Evolutionary conservation across 2,329 filamentous ascomycete species (phyloP).

Genomic region (Fusarium pilosicola): DNA sequence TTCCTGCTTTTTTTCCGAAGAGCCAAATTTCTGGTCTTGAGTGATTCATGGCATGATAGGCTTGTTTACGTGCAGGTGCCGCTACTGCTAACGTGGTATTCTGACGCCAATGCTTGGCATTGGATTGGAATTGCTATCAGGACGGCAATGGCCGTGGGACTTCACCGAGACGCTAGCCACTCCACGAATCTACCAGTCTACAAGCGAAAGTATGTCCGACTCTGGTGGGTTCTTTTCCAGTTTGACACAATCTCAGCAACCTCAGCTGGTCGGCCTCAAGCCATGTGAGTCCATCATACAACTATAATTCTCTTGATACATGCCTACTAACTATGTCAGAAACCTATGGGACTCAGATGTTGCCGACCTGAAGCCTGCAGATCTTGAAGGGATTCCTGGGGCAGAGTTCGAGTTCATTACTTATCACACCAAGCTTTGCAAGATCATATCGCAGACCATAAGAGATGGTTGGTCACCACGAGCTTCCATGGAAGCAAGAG

Average conservation of each 20-base stretch:
- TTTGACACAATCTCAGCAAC: constrained; percentile 10
- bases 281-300: not conserved
- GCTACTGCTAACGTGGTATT: constrained; percentile 4
- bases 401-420: not conserved
- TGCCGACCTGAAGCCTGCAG: not conserved
- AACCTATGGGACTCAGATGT: constrained; percentile 2
- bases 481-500: not conserved
- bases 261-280: constrained; percentile 8
- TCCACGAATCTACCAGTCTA: constrained; percentile 7
- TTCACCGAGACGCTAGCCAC: constrained; percentile 6
- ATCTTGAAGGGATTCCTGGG: not conserved
- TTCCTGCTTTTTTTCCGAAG: not conserved
- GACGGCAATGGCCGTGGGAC: constrained; percentile 11
- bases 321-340: not conserved
- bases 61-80: constrained; percentile 4
- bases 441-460: constrained; percentile 4
- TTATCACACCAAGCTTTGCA: not conserved
- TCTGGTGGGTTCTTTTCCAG: constrained; percentile 17
- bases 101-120: constrained; percentile 11
- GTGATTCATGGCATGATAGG: constrained; percentile 6
- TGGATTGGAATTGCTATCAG: constrained; percentile 13
- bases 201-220: not conserved
- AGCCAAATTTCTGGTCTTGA: not conserved
- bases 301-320: fast-evolving
- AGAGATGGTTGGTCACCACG: constrained; percentile 5